Evolutionary conservation across 768 basidiomycete species (phyloP).

Genomic region (Strobilomyces dryophilus): DNA sequence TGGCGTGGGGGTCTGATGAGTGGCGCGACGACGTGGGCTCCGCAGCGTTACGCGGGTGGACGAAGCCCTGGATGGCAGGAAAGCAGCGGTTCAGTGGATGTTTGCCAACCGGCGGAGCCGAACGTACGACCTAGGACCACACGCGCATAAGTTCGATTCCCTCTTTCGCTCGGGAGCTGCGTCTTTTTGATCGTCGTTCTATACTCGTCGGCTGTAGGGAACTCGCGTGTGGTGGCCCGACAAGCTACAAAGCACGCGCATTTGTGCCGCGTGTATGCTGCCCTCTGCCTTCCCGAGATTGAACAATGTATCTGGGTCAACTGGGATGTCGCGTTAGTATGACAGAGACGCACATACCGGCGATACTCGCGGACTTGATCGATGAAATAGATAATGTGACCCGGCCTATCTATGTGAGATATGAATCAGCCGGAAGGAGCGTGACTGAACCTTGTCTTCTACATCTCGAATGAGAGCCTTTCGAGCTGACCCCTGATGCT

Average conservation of each 20-base stretch:
- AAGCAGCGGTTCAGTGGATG: background rate
- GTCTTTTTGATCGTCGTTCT: slow-evolving; percentile 90
- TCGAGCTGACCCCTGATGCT: slow-evolving; percentile 92
- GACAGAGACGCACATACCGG: background rate
- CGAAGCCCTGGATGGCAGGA: slow-evolving; percentile 35
- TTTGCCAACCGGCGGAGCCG: background rate
- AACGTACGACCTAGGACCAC: too few relatives aligned
- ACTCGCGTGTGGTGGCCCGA: slow-evolving; percentile 88
- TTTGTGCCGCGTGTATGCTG: slow-evolving; percentile 87
- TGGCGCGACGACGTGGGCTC: background rate
- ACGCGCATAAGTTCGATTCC: too few relatives aligned
- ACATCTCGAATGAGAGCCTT: slow-evolving; percentile 88
- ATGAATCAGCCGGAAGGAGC: slow-evolving; percentile 20
- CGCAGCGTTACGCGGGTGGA: slow-evolving; percentile 22
- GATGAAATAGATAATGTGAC: slow-evolving; percentile 88
- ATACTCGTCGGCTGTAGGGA: slow-evolving; percentile 66
- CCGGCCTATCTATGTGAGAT: slow-evolving; percentile 40
- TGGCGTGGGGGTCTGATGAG: slow-evolving; percentile 2
- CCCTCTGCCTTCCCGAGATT: slow-evolving; percentile 91
- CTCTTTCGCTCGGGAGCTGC: slow-evolving; percentile 75
- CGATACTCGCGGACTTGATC: slow-evolving; percentile 84
- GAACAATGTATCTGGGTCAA: slow-evolving; percentile 61
- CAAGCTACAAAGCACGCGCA: slow-evolving; percentile 85
- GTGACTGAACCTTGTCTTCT: slow-evolving; percentile 60
- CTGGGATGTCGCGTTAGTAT: background rate